Conservation (phyloP, 2,329 filamentous ascomycete genomes). For the Nemania sp. region DNA sequence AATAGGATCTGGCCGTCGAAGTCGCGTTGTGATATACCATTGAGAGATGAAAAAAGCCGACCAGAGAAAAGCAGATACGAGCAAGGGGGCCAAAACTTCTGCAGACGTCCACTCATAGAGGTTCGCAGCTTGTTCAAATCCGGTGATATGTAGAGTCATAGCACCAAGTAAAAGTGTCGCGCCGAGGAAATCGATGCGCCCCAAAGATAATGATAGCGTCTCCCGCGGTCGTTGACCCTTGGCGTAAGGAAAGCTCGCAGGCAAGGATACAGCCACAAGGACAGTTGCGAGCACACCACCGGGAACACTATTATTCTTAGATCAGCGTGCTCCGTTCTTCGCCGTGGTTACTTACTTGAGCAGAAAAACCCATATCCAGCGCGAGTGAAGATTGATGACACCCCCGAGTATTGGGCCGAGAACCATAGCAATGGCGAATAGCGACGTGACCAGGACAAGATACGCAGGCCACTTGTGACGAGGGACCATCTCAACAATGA, state of each 20-base stretch:
- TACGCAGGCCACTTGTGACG: conserved; percentile 13
- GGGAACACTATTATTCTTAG: too few species aligned
- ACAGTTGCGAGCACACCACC: too few species aligned
- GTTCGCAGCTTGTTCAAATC: too few species aligned
- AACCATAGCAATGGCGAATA: conserved; percentile 18
- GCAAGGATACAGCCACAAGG: background rate
- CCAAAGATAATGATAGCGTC: too few species aligned
- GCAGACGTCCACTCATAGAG: too few species aligned
- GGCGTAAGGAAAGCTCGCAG: too few species aligned
- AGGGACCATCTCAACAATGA: conserved; percentile 23
- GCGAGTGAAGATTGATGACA: conserved; percentile 20
- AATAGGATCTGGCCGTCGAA: background rate
- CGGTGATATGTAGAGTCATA: too few species aligned
- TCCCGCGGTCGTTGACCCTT: too few species aligned
- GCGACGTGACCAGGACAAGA: conserved; percentile 6
- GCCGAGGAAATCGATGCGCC: too few species aligned
- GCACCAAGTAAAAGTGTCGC: too few species aligned
- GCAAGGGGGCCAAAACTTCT: too few species aligned
- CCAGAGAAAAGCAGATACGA: conserved; percentile 20
- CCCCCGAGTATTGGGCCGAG: conserved; percentile 29
- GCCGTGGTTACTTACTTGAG: conserved; percentile 28
- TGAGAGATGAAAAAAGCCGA: conserved; percentile 20
- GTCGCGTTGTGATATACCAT: background rate
- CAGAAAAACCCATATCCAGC: conserved; percentile 32
- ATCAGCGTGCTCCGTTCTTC: too few species aligned